A percentile compares a stretch with the other conserved stretches of the same genome.
Conservation (phyloP, 1,284 basidiomycete species). For the Agaricales sp. region DNA sequence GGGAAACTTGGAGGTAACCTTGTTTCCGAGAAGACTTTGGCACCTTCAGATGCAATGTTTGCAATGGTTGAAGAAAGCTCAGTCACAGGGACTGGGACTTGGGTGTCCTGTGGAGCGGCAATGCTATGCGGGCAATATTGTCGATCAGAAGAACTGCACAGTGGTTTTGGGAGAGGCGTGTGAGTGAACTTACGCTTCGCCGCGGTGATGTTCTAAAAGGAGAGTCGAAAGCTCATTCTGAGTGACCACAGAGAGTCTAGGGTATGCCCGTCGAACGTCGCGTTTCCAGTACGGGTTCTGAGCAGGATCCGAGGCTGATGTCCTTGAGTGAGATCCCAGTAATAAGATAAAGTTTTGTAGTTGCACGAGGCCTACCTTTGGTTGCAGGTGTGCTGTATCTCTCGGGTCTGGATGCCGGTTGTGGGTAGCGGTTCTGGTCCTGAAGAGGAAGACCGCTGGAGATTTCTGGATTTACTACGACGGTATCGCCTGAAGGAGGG, state of each 20-base stretch:
- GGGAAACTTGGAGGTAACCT: slow-evolving; percentile 68
- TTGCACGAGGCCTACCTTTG: slow-evolving; percentile 44
- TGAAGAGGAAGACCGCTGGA: slow-evolving; percentile 85
- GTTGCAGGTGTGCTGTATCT: slow-evolving; percentile 81
- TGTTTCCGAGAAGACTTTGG: slow-evolving; percentile 52
- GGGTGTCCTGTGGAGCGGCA: background rate
- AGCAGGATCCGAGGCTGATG: slow-evolving; percentile 66
- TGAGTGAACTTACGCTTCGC: slow-evolving; percentile 45
- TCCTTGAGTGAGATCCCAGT: slow-evolving; percentile 9
- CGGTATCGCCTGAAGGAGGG: slow-evolving; percentile 55
- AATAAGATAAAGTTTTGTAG: background rate
- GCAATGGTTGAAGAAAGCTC: slow-evolving; percentile 66
- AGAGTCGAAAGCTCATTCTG: slow-evolving; percentile 74
- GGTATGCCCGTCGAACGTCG: slow-evolving; percentile 87
- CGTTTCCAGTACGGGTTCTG: slow-evolving; percentile 92
- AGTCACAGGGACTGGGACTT: background rate
- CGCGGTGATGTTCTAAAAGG: slow-evolving; percentile 71
- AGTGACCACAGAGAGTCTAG: slow-evolving; percentile 77
- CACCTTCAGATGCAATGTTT: slow-evolving; percentile 40
- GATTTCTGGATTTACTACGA: slow-evolving; percentile 82
- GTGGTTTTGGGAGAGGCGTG: too few relatives aligned
- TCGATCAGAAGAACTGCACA: too few relatives aligned
- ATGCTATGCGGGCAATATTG: background rate
- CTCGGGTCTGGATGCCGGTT: slow-evolving; percentile 81
- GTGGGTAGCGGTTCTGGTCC: slow-evolving; percentile 69